Evolutionary conservation across 1,284 basidiomycete genomes (phyloP), one percentile per base, ranked within the genome.

Genomic region (Ganoderma meredithae): DNA sequence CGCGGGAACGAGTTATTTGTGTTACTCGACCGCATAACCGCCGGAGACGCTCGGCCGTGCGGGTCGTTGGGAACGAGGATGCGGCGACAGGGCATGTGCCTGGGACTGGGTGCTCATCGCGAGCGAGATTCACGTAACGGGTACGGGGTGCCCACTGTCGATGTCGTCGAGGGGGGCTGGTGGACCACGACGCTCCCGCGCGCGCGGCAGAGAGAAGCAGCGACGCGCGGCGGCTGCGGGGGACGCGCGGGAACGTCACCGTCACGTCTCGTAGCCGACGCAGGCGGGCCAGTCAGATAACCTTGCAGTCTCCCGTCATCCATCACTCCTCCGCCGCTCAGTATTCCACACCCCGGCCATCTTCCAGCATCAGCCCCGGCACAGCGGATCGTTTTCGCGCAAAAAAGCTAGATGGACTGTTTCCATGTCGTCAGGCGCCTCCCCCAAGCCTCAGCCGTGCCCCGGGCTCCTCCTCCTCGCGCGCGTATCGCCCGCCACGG

Each of bases 1-100:
- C 65, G 67, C 67, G 70, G 69, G 66, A 71, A 60, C 47, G 58
- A 41, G 41, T 58, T 41, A 22, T 25, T 25, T 47, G 31, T 43
- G 44, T 59, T 36, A n/a, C 27, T 33, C 47, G 58, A 39, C 33
- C 52, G 52, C 52, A 33, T 33, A 55, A 55, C 27, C 27, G 52
- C 52, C 52, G 52, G 5, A 31, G 52, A 55, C 27, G 52, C 52
- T 55, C 27, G 27, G 22, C 47, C 22, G 55, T 17, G 22, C 17
- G 9, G 44, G 6, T 2, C 33, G 33, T 58, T 58, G 55, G 55
- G 55, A 33, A 58, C 31, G 55, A 22, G 33, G 33, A 8, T 6
- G 49, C 15, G 3, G n/a, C 19, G 31, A 22, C n/a, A 15, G 55
- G 31, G 8, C 19, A 43, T 40, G 62, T 39, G 33, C 31, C 13